Evolutionary conservation across 2,329 filamentous ascomycete species (phyloP), one percentile per base, ranked within the genome.

Genomic region (Aspergillus versicolor): DNA sequence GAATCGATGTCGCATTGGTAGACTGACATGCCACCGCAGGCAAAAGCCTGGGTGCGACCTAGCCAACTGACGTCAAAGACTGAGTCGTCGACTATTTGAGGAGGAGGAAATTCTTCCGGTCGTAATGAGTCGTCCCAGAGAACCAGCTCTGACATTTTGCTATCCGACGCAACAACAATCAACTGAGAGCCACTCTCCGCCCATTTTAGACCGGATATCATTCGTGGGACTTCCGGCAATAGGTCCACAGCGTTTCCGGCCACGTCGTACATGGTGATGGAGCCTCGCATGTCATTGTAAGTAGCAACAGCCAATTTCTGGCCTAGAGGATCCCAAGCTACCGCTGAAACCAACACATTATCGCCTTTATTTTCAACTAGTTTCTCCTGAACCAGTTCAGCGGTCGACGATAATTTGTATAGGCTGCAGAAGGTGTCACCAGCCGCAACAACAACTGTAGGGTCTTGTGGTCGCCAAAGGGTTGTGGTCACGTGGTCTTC

Each of bases 231-330:
- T 42, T 77, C 76, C 1, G 78, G 76, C 11, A 81, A 65, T n/a
- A 76, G 61, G 57, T 80, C 78, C 13, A 78, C 67, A 6, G 72
- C 73, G 32, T 75, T 71, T 24, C 78, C 78, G 30, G 74, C 66
- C 13, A 73, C 68, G 43, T 79, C 73, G 61, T 75, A 81, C 67
- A 77, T 77, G 57, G 71, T 71, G 56, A 81, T 74, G 13, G 75
- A 70, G 15, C 76, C 77, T 37, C 73, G 69, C 61, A 73, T 67
- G 49, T 78, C 72, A 52, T 70, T 72, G 56, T 74, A 78, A 21
- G 77, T 79, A 15, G 79, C 78, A 17, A 81, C 74, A 22, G 78
- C 79, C 47, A 81, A 63, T 57, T 77, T 73, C 34, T 72, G 68
- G 21, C 79, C 79, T 15, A 68, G 63, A 1, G 75, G 73, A 61